Evolutionary conservation across 2,329 filamentous ascomycete species (phyloP).

Genomic region (Neobulgaria alba): DNA sequence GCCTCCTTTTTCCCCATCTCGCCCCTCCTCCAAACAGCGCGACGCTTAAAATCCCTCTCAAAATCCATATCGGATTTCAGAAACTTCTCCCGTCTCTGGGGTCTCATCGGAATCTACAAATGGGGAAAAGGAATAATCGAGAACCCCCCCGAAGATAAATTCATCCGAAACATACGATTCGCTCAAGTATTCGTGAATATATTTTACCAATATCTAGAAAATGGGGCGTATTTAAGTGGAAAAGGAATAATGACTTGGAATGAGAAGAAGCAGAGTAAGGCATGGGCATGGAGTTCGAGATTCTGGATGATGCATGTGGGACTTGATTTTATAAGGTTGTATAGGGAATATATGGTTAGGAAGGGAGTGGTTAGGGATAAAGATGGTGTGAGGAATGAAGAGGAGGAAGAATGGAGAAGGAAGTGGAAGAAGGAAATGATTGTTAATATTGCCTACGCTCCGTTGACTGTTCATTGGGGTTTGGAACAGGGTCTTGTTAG

Average conservation of each 20-base stretch:
- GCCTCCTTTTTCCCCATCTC: slow-evolving; percentile 17
- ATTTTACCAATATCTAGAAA: slow-evolving; percentile 73
- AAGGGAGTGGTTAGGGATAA: slow-evolving; percentile 26
- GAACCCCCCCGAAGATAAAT: slow-evolving; percentile 32
- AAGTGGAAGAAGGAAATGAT: slow-evolving; percentile 58
- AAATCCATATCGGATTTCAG: slow-evolving; percentile 61
- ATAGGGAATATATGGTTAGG: slow-evolving; percentile 23
- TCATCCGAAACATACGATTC: slow-evolving; percentile 48
- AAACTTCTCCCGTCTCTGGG: slow-evolving; percentile 30
- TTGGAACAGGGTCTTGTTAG: slow-evolving; percentile 55
- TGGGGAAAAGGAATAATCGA: slow-evolving; percentile 4
- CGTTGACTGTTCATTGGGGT: slow-evolving; percentile 79
- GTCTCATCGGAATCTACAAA: slow-evolving; percentile 4
- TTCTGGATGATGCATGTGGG: slow-evolving; percentile 75
- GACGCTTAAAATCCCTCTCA: slow-evolving; percentile 49
- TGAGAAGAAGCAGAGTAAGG: slow-evolving; percentile 47
- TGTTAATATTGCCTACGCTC: slow-evolving; percentile 68
- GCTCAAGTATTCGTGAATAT: slow-evolving; percentile 60
- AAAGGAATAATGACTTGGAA: slow-evolving; percentile 61
- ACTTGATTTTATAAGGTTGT: slow-evolving; percentile 63
- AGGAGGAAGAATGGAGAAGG: slow-evolving; percentile 26
- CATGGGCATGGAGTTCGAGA: slow-evolving; percentile 64
- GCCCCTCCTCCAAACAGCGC: slow-evolving; percentile 37
- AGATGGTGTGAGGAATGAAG: slow-evolving; percentile 27
- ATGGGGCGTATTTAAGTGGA: slow-evolving; percentile 65